A percentile compares a stretch with the other conserved stretches of the same genome.
phyloP scores from a whole-genome alignment of 306 rosid species.

The Vicia villosa region DNA sequence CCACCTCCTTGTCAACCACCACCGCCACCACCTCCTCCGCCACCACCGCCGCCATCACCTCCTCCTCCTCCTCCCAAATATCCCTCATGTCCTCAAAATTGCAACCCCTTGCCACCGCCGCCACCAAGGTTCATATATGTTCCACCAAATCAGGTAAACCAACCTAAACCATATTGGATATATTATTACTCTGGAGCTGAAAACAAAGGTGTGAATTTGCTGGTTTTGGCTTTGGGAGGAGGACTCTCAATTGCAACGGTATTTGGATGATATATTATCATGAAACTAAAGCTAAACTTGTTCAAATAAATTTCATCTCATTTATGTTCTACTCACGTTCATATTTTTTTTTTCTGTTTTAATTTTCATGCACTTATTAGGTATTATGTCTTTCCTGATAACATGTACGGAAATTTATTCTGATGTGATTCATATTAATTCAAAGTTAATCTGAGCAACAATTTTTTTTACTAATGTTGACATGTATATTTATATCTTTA shows the following conservation, averaged over 20 bases:
- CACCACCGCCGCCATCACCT: neutral
- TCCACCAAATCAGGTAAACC: conserved; percentile 61
- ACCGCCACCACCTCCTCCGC: neutral
- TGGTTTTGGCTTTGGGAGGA: conserved; percentile 46
- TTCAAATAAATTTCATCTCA: conserved; percentile 20
- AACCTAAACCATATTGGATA: conserved; percentile 45
- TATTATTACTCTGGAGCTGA: conserved; percentile 45
- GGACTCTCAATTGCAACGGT: conserved; percentile 33
- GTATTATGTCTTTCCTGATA: conserved; percentile 9
- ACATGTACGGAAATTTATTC: conserved; percentile 12
- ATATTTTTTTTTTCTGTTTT: conserved; percentile 30
- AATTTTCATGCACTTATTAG: conserved; percentile 27
- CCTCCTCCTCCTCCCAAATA: conserved; percentile 32
- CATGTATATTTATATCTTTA: neutral
- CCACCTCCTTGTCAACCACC: conserved; percentile 31
- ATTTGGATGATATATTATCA: conserved; percentile 39
- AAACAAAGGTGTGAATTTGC: conserved; percentile 36
- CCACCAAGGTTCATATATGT: conserved; percentile 72
- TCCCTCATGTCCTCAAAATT: conserved; percentile 41
- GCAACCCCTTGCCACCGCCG: conserved; percentile 46
- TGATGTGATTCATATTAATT: conserved; percentile 30
- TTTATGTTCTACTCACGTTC: conserved; percentile 33
- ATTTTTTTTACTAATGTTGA: neutral
- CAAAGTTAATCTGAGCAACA: conserved; percentile 1
- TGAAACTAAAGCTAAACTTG: conserved; percentile 34